Evolutionary conservation across 2,329 filamentous ascomycete genomes (phyloP).

Genomic region (Fusarium sp.): DNA sequence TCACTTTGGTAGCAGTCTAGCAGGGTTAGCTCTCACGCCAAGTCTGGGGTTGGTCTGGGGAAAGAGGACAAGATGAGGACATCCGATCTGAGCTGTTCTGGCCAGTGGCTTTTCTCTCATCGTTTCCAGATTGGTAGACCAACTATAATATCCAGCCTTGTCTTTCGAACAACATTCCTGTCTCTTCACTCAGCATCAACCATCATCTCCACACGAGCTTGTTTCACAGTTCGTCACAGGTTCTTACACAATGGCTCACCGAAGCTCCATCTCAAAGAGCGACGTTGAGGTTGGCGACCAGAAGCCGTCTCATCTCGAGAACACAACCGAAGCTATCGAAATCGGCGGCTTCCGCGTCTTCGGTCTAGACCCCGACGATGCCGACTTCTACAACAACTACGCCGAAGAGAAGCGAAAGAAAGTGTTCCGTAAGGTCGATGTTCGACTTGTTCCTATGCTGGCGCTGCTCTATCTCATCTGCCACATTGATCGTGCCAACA

Average conservation of each 20-base stretch:
- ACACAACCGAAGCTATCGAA: conserved; percentile 33
- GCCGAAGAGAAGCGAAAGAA: conserved; percentile 42
- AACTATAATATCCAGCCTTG: conserved; percentile 37
- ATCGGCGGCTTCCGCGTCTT: conserved; percentile 41
- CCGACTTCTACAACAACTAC: conserved; percentile 42
- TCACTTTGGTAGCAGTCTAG: conserved; percentile 25
- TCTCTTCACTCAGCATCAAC: conserved; percentile 9
- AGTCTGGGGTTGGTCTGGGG: conserved; percentile 41
- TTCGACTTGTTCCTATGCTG: conserved; percentile 61
- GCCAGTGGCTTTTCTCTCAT: conserved; percentile 6
- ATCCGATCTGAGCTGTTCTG: conserved; percentile 10
- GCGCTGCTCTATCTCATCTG: conserved; percentile 66
- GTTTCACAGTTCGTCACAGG: background rate
- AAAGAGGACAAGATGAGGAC: conserved; percentile 4
- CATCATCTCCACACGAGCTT: background rate
- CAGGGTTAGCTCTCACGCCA: conserved; percentile 22
- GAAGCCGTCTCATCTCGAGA: conserved; percentile 36
- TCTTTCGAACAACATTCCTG: background rate
- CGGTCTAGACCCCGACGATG: conserved; percentile 40
- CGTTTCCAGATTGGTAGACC: conserved; percentile 11
- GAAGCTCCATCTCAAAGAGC: conserved; percentile 43
- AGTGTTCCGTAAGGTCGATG: conserved; percentile 50
- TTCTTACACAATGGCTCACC: conserved; percentile 28
- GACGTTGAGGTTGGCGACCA: conserved; percentile 34
- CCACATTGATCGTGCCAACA: conserved; percentile 68